phyloP scores from a whole-genome alignment of 1,284 basidiomycete genomes.

The Pascua sp. region DNA sequence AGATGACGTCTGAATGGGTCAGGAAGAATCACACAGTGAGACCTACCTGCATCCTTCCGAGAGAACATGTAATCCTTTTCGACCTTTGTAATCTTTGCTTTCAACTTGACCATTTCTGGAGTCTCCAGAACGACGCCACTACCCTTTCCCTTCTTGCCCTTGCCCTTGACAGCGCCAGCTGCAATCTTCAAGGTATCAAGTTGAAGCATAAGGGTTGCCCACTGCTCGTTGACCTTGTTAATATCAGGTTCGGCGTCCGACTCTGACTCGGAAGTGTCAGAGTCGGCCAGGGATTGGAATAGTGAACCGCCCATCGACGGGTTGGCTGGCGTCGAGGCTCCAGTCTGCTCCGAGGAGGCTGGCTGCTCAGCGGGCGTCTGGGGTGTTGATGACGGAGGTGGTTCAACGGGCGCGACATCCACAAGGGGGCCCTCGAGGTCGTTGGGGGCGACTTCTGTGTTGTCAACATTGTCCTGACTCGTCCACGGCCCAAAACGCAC shows the following conservation, averaged over 20 bases:
- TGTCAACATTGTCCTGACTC: background rate
- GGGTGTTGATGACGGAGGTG: background rate
- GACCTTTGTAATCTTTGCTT: conserved; percentile 57
- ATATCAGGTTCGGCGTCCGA: conserved; percentile 60
- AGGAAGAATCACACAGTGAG: background rate
- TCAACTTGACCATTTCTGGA: conserved; percentile 54
- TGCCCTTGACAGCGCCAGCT: conserved; percentile 21
- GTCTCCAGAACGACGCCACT: conserved; percentile 40
- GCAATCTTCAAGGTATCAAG: conserved; percentile 31
- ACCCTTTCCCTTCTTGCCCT: conserved; percentile 43
- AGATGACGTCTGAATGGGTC: conserved; percentile 54
- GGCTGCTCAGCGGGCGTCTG: background rate
- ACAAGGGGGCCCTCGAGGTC: conserved; percentile 10
- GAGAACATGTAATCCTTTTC: conserved; percentile 73
- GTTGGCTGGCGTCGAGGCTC: background rate
- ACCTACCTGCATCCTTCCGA: conserved; percentile 58
- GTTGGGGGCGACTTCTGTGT: background rate
- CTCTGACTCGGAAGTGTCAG: conserved; percentile 19
- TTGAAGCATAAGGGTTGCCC: conserved; percentile 57
- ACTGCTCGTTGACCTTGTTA: conserved; percentile 34
- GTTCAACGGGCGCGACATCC: background rate
- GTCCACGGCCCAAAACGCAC: too few relatives aligned
- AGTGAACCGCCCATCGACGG: conserved; percentile 16
- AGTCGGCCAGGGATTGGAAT: conserved; percentile 28
- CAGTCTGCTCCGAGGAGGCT: too few relatives aligned